A percentile compares a stretch with the other conserved stretches of the same genome.
Evolutionary conservation across 1,284 basidiomycete genomes (phyloP).

Genomic region (Caloboletus inedulis): DNA sequence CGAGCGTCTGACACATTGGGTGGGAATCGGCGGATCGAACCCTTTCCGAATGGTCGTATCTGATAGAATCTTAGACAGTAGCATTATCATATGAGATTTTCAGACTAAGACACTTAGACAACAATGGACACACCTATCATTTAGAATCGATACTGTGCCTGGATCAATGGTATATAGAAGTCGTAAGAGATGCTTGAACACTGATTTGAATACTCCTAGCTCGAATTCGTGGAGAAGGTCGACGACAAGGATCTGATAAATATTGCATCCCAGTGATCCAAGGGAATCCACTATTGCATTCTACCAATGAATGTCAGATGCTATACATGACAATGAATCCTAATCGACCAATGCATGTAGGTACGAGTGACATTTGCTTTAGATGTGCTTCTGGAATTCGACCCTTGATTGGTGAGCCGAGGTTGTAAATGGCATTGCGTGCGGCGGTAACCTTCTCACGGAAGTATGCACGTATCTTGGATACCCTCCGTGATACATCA

Average conservation of each 20-base stretch:
- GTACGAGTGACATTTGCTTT: too few species aligned
- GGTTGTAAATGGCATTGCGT: slow-evolving; percentile 24
- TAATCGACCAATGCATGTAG: too few species aligned
- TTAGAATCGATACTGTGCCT: background rate
- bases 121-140: slow-evolving; percentile 1
- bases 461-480: background rate
- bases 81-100: too few species aligned
- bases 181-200: slow-evolving; percentile 9
- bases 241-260: slow-evolving; percentile 29
- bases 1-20: background rate
- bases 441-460: slow-evolving; percentile 18
- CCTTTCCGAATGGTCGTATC: slow-evolving; percentile 1
- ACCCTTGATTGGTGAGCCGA: slow-evolving; percentile 24
- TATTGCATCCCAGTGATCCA: slow-evolving; percentile 21
- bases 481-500: slow-evolving; percentile 8
- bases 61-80: background rate
- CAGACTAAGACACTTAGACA: background rate
- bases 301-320: slow-evolving; percentile 14
- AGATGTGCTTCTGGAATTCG: slow-evolving; percentile 2
- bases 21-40: slow-evolving; percentile 1
- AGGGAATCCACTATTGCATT: slow-evolving; percentile 35
- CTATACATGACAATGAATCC: too few species aligned
- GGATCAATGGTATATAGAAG: slow-evolving; percentile 4
- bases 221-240: slow-evolving; percentile 17
- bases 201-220: background rate